Conservation (phyloP, 2,329 filamentous ascomycete species). For the Fusarium sp. region DNA sequence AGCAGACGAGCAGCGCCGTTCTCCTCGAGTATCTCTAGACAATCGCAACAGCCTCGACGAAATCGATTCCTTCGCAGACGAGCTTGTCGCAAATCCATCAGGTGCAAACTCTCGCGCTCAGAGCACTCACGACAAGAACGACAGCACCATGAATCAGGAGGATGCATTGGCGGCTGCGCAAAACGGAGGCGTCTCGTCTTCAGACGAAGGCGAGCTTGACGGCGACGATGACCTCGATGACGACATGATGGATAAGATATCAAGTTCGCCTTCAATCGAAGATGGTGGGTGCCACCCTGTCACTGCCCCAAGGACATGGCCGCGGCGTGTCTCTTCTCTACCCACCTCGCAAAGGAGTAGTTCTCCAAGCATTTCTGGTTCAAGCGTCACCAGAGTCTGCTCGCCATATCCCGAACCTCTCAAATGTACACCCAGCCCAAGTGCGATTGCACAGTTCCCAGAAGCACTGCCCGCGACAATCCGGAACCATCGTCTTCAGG, state of each 20-base stretch:
- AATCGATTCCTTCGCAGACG: constrained; percentile 61
- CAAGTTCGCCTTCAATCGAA: constrained; percentile 97
- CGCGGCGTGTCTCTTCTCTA: constrained; percentile 60
- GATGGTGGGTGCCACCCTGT: constrained; percentile 84
- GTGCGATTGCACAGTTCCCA: constrained; percentile 38
- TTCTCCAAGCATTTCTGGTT: constrained; percentile 44
- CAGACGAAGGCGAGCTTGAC: constrained; percentile 73
- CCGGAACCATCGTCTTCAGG: constrained; percentile 61
- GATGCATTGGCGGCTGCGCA: constrained; percentile 72
- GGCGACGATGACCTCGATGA: constrained; percentile 82
- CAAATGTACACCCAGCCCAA: constrained; percentile 47
- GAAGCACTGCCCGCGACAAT: constrained; percentile 28
- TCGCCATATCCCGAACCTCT: constrained; percentile 59
- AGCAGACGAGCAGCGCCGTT: constrained; percentile 76
- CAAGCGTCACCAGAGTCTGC: constrained; percentile 44
- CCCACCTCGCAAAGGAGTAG: constrained; percentile 51
- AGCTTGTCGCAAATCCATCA: constrained; percentile 56
- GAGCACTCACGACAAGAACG: constrained; percentile 39
- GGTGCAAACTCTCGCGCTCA: constrained; percentile 40
- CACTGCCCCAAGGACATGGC: constrained; percentile 56
- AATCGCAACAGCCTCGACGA: constrained; percentile 59
- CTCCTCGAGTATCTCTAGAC: constrained; percentile 69
- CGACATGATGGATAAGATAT: constrained; percentile 98
- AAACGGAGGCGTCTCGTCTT: constrained; percentile 67
- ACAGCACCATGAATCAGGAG: constrained; percentile 59